A percentile compares a stretch with the other conserved stretches of the same genome.
These are phyloP conservation scores for Eremochloa ophiuroides DNA, from an alignment of 176 grass and related monocot species.

Conservation along the genomic window DNA sequence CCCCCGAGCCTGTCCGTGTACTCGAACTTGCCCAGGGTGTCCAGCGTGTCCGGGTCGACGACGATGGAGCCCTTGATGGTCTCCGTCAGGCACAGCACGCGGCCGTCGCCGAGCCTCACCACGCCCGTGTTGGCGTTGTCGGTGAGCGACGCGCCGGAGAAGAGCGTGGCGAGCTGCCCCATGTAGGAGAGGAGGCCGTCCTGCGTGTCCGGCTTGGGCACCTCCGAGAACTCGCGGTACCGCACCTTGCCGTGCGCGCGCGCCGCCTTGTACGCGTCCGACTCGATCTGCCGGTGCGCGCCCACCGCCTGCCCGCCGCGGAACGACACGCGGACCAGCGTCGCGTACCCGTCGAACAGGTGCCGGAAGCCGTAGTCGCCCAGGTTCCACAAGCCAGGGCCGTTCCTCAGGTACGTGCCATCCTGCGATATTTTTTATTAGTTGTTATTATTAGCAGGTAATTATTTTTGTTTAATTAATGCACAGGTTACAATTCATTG, in stretches of 20 bases:
- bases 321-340: conserved; percentile 85
- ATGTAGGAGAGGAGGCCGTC: conserved; percentile 47
- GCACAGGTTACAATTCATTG: too few species aligned
- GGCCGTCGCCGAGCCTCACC: conserved; percentile 85
- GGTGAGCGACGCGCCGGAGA: conserved; percentile 87
- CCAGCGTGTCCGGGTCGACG: conserved; percentile 85
- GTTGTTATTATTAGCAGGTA: too few species aligned
- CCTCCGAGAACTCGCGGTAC: conserved; percentile 97
- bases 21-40: conserved; percentile 81
- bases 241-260: conserved; percentile 63
- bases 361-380: conserved; percentile 89
- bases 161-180: conserved; percentile 65
- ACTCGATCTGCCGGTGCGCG: conserved; percentile 89
- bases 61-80: conserved; percentile 90
- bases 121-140: conserved; percentile 99
- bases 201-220: conserved; percentile 56
- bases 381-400: conserved; percentile 86
- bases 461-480: too few species aligned
- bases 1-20: conserved; percentile 74
- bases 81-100: conserved; percentile 93
- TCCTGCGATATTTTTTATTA: too few species aligned
- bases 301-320: conserved; percentile 46
- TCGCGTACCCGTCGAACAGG: conserved; percentile 98
- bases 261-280: conserved; percentile 90
- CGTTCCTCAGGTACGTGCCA: conserved; percentile 94